Percentiles rank a stretch among this genome's conserved stretches.
Evolutionary conservation across 139 green algal genomes (phyloP).

Genomic region (Volvox africanus): DNA sequence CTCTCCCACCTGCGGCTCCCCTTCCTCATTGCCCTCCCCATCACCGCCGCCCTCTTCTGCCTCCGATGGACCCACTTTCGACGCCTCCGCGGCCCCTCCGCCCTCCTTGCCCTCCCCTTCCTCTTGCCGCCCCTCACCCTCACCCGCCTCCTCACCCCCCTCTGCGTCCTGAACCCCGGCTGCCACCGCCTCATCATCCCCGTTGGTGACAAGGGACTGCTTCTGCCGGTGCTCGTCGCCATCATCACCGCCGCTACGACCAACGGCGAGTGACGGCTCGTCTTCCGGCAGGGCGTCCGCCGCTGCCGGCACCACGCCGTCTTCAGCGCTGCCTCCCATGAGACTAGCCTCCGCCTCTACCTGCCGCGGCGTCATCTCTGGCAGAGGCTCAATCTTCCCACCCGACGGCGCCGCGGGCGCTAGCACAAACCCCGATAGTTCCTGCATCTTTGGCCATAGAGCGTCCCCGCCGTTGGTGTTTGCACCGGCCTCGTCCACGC

Average conservation of each 20-base stretch:
- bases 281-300: background rate
- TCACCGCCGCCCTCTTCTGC: background rate
- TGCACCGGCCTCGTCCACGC: background rate
- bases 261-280: background rate
- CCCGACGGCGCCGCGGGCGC: background rate
- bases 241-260: background rate
- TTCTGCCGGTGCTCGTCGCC: background rate
- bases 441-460: background rate
- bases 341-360: constrained; percentile 6
- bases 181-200: background rate
- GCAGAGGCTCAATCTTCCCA: background rate
- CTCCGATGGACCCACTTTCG: background rate
- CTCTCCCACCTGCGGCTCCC: background rate
- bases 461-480: background rate
- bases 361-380: background rate
- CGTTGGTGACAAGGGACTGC: background rate
- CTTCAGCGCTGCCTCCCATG: background rate
- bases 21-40: background rate
- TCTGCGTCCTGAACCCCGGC: background rate
- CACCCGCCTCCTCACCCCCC: background rate
- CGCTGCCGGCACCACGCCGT: no score
- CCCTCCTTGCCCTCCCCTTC: background rate
- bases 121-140: background rate
- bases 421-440: background rate
- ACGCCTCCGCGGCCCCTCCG: background rate